Base-by-base conservation (phyloP, 73 alveolate genomes). In the Paramecium pentaurelia region DNA sequence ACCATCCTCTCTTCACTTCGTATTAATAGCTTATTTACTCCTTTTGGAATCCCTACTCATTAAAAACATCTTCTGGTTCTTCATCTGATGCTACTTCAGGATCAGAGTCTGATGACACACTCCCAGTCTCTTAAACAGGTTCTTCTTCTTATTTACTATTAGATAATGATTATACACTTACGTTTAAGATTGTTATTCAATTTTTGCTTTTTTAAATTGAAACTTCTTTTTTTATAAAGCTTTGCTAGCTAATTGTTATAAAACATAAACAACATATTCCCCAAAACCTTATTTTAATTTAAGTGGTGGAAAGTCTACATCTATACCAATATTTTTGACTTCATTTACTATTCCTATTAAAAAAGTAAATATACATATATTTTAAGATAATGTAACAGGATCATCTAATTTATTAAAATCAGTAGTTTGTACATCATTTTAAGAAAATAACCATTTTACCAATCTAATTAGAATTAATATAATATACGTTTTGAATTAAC, bases 11-110 rank as follows among this genome's bases (percentile, higher is more conserved):
- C 94, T 22, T 88, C 94, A 88, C 64, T 75, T 38, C 30, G 10
- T 30, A 49, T 58, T 37, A 54, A 58, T 38, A 10, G 34, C 34
- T 58, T 37, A 27, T 9, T 34, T 86, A 86, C 93, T 88, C 90
- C 25, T 70, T 68, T 64, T 88, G 30, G 28, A 70, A 38, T 37
- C 71, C 84, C 14, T 40, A 38, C 71, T 54, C 89, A 22, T 58
- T 60, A 6, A 75, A 60, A 30, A 68, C 71, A 40, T 88, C 90
- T 8, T 88, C 94, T 37, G 70, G 71, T 34, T 88, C 90, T 22
- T 80, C 90, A 36, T 87, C 93, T 20, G 89, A 64, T 70, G 93
- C 93, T 49, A 87, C 86, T 22, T 87, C 93, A 38, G 88, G 89
- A 36, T 87, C 93, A n/a, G 60, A 58, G 32, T 87, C 93, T 47